Evolutionary conservation across 768 basidiomycete genomes (phyloP).

Genomic region (Hysterangium stoloniferum): DNA sequence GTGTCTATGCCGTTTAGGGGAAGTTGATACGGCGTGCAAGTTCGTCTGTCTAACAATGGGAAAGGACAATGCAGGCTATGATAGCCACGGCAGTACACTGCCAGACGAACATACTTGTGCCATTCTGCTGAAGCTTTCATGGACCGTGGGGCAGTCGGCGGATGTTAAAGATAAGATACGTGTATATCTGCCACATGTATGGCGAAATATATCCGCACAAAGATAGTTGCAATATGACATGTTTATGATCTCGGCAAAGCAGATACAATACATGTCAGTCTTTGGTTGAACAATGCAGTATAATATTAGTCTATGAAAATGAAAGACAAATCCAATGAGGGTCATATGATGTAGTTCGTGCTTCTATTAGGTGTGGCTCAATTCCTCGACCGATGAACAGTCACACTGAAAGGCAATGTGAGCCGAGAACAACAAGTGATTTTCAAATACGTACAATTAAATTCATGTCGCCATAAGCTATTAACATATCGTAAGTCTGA

Average conservation of each 20-base stretch:
- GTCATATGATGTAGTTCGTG: neutral
- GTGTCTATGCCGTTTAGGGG: conserved; percentile 68
- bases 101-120: conserved; percentile 44
- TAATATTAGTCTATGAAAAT: conserved; percentile 14
- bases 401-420: conserved; percentile 49
- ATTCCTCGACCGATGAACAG: conserved; percentile 79
- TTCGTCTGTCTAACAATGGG: conserved; percentile 62
- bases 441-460: conserved; percentile 54
- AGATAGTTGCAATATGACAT: neutral
- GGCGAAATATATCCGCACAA: conserved; percentile 5
- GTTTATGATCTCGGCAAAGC: neutral
- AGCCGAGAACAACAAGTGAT: conserved; percentile 11
- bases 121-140: conserved; percentile 45
- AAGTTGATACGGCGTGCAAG: conserved; percentile 58
- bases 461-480: conserved; percentile 91
- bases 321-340: neutral
- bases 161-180: conserved; percentile 11
- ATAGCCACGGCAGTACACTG: conserved; percentile 24
- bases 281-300: conserved; percentile 61
- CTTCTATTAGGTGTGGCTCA: conserved; percentile 25
- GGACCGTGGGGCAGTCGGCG: conserved; percentile 5
- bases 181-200: conserved; percentile 13
- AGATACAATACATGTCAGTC: conserved; percentile 22
- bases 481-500: conserved; percentile 1
- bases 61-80: conserved; percentile 23